These are phyloP conservation scores for Malassezia japonica DNA, from an alignment of 1,284 basidiomycete species.

Conservation along the genomic window DNA sequence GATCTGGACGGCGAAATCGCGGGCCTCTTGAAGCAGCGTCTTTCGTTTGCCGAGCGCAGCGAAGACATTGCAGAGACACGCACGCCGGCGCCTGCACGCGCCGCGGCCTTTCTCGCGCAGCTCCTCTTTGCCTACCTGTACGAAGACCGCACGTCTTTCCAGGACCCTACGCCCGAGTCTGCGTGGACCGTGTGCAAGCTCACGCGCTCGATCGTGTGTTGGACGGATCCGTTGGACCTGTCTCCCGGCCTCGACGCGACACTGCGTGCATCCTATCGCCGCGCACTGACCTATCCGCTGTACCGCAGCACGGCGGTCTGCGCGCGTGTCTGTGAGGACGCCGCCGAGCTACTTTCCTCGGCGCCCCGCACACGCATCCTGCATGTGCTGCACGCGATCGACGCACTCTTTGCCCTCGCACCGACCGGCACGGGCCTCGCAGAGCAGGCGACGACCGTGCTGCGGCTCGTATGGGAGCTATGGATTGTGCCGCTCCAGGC, in stretches of 20 bases:
- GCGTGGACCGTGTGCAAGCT: conserved; percentile 20
- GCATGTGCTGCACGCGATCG: conserved; percentile 2
- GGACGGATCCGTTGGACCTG: background rate
- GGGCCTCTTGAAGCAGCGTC: background rate
- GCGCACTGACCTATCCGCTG: conserved; percentile 17
- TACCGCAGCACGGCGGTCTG: conserved; percentile 17
- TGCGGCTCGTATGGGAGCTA: conserved; percentile 6
- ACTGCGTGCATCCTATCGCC: conserved; percentile 16
- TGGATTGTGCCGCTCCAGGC: conserved; percentile 9
- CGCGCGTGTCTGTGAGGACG: conserved; percentile 10
- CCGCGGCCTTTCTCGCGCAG: conserved; percentile 9
- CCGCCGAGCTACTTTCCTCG: background rate
- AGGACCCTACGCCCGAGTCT: conserved; percentile 17
- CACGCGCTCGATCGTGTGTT: conserved; percentile 11
- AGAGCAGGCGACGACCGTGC: conserved; percentile 8
- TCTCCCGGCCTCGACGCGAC: background rate
- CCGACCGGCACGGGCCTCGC: conserved; percentile 10
- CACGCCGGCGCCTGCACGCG: background rate
- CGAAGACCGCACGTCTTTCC: conserved; percentile 11
- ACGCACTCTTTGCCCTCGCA: conserved; percentile 13
- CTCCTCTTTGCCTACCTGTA: conserved; percentile 20
- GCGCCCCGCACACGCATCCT: background rate
- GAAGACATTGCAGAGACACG: background rate
- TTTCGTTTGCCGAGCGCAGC: background rate
- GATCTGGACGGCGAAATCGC: conserved; percentile 18